Evolutionary conservation across 495 filamentous ascomycete genomes (phyloP), one percentile per base, ranked within the genome.

Genomic region (Xylaria telfairii): DNA sequence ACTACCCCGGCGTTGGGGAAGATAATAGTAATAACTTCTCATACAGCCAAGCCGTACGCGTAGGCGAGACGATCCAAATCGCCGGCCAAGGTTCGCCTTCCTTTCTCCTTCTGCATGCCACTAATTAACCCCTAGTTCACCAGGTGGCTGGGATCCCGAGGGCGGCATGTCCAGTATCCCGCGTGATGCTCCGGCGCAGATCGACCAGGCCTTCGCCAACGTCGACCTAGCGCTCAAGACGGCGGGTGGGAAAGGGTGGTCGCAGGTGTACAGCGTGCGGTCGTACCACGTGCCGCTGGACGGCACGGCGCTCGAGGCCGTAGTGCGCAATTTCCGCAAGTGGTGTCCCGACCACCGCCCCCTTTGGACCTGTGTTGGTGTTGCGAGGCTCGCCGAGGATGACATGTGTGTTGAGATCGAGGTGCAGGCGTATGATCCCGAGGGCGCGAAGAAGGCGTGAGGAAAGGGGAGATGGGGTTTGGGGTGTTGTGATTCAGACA

Each of bases 401-500:
- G 80, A 75, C 71, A 88, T 88, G 86, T 71, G 81, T n/a, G 82
- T 88, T 37, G 87, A 88, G 76, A 85, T 89, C 72, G 88, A 90
- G 74, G 87, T 88, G 53, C 77, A 78, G 56, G 85, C 86, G n/a
- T 67, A 72, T 53, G 70, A 76, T 21, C 61, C 61, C 1, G 21
- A 30, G 61, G 76, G 73, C 32, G 74, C 72, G 32, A 51, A 54
- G 51, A 54, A 54, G 51, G 51, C 21, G 51, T 54, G 13, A 15
- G 21, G 24, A 30, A 8, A 17, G 51, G 0, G n/a, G 10, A 6
- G 13, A 47, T 0, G 44, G 1, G 26, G 4, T 51, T 24, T 3
- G 9, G 47, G 10, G n/a, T n/a, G n/a, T n/a, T n/a, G n/a, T n/a
- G n/a, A n/a, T n/a, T n/a, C n/a, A n/a, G n/a, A n/a, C n/a, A n/a